phyloP scores from a whole-genome alignment of 2,329 filamentous ascomycete species.

The Zasmidium angulare region DNA sequence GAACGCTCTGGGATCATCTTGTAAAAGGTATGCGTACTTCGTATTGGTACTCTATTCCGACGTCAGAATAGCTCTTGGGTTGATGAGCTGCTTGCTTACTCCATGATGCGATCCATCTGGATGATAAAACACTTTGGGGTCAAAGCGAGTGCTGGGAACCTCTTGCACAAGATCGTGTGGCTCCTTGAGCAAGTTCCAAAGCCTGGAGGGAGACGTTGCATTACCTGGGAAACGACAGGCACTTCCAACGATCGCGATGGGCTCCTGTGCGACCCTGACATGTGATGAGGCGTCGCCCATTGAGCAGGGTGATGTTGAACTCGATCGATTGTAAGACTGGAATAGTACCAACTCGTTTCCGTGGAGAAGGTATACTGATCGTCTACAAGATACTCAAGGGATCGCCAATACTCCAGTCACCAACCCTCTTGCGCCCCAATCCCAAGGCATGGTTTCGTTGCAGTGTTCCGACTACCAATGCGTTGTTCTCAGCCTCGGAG shows the following conservation, averaged over 20 bases:
- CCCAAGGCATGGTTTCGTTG: neutral
- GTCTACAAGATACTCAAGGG: neutral
- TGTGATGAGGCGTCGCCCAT: neutral
- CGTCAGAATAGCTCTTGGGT: constrained; percentile 19
- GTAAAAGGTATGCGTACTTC: constrained; percentile 30
- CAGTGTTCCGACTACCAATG: neutral
- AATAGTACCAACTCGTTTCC: neutral
- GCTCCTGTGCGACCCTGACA: neutral
- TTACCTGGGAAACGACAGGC: constrained; percentile 37
- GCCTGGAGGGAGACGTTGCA: constrained; percentile 5
- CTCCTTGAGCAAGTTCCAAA: constrained; percentile 12
- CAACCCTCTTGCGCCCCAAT: too few relatives aligned
- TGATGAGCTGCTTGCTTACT: neutral
- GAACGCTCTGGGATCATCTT: constrained; percentile 29
- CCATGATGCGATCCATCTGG: constrained; percentile 8
- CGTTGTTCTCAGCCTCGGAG: neutral
- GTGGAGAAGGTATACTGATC: neutral
- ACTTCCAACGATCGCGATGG: constrained; percentile 43
- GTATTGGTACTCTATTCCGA: constrained; percentile 19
- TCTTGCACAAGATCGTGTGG: constrained; percentile 15
- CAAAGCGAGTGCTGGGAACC: constrained; percentile 29
- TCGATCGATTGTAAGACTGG: neutral
- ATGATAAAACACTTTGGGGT: constrained; percentile 20
- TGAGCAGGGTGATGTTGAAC: neutral
- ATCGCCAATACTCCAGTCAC: neutral